These are phyloP conservation scores for Orbilia oligospora DNA, from an alignment of 2,329 filamentous ascomycete species.

Conservation along the genomic window DNA sequence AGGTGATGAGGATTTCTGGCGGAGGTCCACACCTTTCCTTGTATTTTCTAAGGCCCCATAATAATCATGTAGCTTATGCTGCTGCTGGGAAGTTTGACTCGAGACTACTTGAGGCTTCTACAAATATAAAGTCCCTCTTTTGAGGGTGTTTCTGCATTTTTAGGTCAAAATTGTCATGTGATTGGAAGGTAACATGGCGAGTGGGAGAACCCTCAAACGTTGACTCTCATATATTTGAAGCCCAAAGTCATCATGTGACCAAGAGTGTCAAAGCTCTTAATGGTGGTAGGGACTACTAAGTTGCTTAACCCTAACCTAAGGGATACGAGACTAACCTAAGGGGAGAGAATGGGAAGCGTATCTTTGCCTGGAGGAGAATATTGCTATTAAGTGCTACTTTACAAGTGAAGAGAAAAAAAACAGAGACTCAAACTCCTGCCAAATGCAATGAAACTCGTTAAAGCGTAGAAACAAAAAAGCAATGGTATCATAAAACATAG, in stretches of 20 bases:
- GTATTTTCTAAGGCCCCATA: too few relatives aligned
- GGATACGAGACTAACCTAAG: too few relatives aligned
- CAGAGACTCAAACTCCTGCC: conserved; percentile 36
- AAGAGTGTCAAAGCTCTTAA: background rate
- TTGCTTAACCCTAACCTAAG: too few relatives aligned
- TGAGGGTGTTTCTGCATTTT: too few relatives aligned
- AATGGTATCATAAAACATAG: conserved; percentile 39
- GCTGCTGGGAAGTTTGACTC: too few relatives aligned
- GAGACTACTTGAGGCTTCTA: too few relatives aligned
- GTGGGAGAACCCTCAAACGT: too few relatives aligned
- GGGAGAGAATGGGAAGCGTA: too few relatives aligned
- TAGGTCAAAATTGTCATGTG: too few relatives aligned
- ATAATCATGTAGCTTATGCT: background rate
- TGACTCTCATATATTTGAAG: too few relatives aligned
- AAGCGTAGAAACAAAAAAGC: conserved; percentile 24
- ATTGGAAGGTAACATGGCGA: too few relatives aligned
- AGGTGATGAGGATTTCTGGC: background rate
- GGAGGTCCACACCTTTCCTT: background rate
- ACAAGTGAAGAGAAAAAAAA: conserved; percentile 18
- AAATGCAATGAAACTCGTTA: conserved; percentile 13
- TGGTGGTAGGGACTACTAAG: background rate
- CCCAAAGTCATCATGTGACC: background rate
- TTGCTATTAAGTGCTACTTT: conserved; percentile 25
- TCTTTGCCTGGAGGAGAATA: background rate
- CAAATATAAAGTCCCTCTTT: too few relatives aligned